Base-by-base conservation (phyloP, 148 eudicot genomes). In the Talinum fruticosum region DNA sequence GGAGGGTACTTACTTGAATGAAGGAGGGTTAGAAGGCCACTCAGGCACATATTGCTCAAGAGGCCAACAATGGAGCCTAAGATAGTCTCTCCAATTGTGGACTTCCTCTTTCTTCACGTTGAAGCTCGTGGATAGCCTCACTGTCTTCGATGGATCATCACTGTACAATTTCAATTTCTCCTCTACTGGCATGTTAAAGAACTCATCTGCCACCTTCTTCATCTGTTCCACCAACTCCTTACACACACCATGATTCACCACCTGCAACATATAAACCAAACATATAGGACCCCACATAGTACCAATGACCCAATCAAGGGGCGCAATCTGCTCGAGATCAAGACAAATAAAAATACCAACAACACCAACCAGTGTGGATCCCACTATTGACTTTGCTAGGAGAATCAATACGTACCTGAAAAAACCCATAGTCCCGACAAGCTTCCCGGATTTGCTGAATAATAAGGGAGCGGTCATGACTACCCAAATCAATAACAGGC, bases 61-160 rank as follows among this genome's bases (percentile, higher is more conserved):
- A 67, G 99, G 99, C 86, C 93, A 79, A 72, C 99, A 95, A 85
- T 95, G 97, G 37, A 95, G 96, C 41, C 99, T 79, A n/a, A 95
- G 90, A 79, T 91, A 95, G 57, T 92, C 99, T 47, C 97, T 89
- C 98, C 98, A 95, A 70, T 95, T 95, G 29, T 95, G 96, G 19
- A 95, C 83, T 12, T 83, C 77, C 68, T 95, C 99, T 80, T 92
- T 95, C 37, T 83, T 86, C 8, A 88, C 88, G 53, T 95, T 95
- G 73, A 93, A 95, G 59, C 98, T 95, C 0, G 98, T 92, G 1
- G 96, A 90, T 36, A 95, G 75, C 29, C 98, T 91, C 87, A 86
- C 76, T 13, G 96, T 95, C 80, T 91, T 95, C 0, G 90, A 10
- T 8, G 94, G 92, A 65, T 95, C 98, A 59, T 95, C 95, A 4